Base-by-base conservation (phyloP, 208 protist species). In the Crithidia acanthocephali region DNA sequence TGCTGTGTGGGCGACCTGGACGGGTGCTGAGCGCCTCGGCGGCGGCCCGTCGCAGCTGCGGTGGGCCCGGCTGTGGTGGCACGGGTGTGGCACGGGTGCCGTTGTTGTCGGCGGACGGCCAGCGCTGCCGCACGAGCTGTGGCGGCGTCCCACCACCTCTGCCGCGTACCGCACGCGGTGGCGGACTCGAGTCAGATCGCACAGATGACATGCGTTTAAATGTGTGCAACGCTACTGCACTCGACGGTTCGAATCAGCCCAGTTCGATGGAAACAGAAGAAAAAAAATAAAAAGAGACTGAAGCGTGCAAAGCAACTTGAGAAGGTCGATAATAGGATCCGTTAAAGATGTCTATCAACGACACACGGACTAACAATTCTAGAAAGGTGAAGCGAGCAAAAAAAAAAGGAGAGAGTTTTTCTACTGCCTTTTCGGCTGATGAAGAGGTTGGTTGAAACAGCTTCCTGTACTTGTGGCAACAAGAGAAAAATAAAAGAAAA, bases 41-140 rank as follows among this genome's bases (percentile, higher is more conserved):
- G 50, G 2, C 50, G 2, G 16, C 52, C 28, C 35, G n/a, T 3
- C 58, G 58, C 35, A 35, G 25, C n/a, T 18, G 22, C 40, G 58
- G 58, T 9, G 33, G 30, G 25, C 20, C 37, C 4, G 59, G 20
- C 10, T 40, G 59, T 2, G 23, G 18, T 25, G 18, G 50, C 7
- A 55, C 2, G 20, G 8, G 5, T 15, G 45, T 53, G 4, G 20
- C 28, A 40, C 32, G 11, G 40, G 11, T 22, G 37, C 4, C 18
- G 25, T 16, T 53, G 40, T 16, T 53, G 2, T 53, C 44, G 8
- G 59, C 18, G 4, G 59, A 51, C 16, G 59, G 35, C 59, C 59
- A 65, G 18, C 22, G 59, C 27, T 32, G 59, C 22, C 59, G 59
- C 23, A 65, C 44, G 2, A 65, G 59, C 59, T 65, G 59, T 9